A percentile compares a stretch with the other conserved stretches of the same genome.
Conservation (phyloP, 352 stramenopile genomes). For the Blastocystis sp. region DNA sequence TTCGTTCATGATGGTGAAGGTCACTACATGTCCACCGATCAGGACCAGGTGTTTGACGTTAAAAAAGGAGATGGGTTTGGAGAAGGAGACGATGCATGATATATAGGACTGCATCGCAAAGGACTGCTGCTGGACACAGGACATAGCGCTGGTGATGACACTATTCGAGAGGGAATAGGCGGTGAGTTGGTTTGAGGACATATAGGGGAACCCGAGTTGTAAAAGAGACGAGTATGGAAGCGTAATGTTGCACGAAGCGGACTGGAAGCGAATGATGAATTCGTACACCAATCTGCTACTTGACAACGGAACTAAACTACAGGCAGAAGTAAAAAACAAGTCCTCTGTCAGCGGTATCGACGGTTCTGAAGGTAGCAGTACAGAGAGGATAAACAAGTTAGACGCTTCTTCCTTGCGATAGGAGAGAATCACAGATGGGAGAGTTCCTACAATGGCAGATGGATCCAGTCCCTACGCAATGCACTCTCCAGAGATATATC, state of each 20-base stretch:
- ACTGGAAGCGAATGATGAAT: not conserved
- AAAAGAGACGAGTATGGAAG: not conserved
- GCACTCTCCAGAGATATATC: not conserved
- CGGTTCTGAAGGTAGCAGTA: not conserved
- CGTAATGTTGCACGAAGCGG: not conserved
- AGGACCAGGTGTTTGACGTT: not conserved
- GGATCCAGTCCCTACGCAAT: not conserved
- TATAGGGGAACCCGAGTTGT: not conserved
- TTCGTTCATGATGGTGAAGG: not conserved
- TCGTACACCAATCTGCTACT: not conserved
- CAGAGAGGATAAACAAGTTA: not conserved
- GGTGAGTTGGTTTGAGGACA: not conserved
- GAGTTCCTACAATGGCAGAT: not conserved
- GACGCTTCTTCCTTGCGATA: not conserved
- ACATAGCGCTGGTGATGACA: not conserved
- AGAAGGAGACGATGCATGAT: not conserved
- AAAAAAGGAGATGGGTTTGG: not conserved
- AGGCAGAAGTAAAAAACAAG: not conserved
- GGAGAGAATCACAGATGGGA: not conserved
- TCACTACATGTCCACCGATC: not conserved
- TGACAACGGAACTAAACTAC: not conserved
- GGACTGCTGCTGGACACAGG: not conserved
- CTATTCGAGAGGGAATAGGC: too few relatives aligned
- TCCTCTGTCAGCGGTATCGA: not conserved
- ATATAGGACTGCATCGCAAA: not conserved